phyloP scores from a whole-genome alignment of 345 rosid species.

The Camelina hispida region DNA sequence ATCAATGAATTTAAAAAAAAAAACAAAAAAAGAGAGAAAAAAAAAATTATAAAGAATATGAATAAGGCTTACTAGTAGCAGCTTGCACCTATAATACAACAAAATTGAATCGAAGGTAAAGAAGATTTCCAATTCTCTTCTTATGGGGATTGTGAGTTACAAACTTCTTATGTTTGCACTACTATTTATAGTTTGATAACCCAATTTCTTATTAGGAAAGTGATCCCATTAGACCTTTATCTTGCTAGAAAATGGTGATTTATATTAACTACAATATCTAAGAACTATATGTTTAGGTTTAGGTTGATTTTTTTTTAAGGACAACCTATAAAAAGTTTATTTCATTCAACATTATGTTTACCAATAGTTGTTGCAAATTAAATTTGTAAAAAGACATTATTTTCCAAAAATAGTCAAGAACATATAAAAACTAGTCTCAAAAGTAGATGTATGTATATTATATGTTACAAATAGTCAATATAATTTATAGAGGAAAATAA shows the following conservation, averaged over 20 bases:
- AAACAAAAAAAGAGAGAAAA: background rate
- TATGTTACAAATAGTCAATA: background rate
- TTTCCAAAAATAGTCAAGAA: background rate
- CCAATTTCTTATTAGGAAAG: background rate
- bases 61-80: slow-evolving; percentile 12
- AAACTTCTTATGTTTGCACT: background rate
- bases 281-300: background rate
- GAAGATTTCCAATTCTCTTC: background rate
- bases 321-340: background rate
- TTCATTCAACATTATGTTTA: background rate
- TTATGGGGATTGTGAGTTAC: background rate
- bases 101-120: background rate
- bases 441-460: background rate
- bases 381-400: background rate
- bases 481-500: background rate
- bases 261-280: background rate
- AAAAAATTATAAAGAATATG: background rate
- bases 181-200: background rate
- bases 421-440: background rate
- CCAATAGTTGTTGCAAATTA: background rate
- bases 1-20: background rate
- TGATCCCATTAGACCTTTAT: background rate
- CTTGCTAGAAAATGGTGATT: background rate
- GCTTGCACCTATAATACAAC: background rate
- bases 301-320: background rate